phyloP scores from a whole-genome alignment of 2,329 filamentous ascomycete species.

The Beauveria scarabaeidicola region DNA sequence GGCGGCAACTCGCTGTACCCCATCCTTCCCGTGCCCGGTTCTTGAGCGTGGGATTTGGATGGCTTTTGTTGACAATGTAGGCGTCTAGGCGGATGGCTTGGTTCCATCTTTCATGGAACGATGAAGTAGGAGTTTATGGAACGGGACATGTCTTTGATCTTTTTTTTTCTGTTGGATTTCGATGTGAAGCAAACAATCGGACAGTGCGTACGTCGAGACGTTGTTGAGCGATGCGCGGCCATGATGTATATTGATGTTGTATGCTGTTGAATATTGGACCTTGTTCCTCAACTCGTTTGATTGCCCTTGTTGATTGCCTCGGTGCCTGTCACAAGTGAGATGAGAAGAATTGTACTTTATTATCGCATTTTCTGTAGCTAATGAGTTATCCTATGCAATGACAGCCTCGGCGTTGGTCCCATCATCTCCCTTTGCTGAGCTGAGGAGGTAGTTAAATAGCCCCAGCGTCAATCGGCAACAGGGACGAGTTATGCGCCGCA shows the following conservation, averaged over 20 bases:
- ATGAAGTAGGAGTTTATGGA: background rate
- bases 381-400: too few species aligned
- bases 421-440: too few species aligned
- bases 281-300: too few species aligned
- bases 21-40: constrained; percentile 30
- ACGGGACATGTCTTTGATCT: background rate
- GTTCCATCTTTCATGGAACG: background rate
- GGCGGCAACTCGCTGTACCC: constrained; percentile 29
- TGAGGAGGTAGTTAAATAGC: too few species aligned
- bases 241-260: constrained; percentile 2
- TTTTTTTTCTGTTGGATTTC: background rate
- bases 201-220: background rate
- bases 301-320: too few species aligned
- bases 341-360: too few species aligned
- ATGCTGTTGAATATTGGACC: background rate
- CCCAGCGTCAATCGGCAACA: too few species aligned
- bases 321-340: too few species aligned
- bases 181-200: background rate
- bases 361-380: too few species aligned
- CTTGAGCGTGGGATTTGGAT: constrained; percentile 14
- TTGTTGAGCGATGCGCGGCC: background rate
- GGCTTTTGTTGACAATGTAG: background rate
- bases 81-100: background rate
- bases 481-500: too few species aligned
- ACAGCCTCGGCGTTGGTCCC: too few species aligned